These are phyloP conservation scores for Pichia nakasei DNA, from an alignment of 805 yeast species.

Conservation along the genomic window DNA sequence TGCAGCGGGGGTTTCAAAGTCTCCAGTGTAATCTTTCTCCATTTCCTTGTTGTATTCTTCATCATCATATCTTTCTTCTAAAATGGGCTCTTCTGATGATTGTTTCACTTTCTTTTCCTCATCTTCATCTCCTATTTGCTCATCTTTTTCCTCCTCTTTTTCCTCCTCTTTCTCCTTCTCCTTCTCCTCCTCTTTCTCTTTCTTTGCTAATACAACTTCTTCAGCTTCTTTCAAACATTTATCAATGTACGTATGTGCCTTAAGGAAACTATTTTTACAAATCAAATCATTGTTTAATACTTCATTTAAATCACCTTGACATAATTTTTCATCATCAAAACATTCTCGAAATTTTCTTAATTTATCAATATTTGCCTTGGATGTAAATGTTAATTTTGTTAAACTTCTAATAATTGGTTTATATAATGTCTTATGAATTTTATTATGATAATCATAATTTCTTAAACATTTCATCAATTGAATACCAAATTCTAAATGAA, in stretches of 20 bases:
- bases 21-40: not conserved
- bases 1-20: not conserved
- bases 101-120: too few species aligned
- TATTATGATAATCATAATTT: slow-evolving; percentile 36
- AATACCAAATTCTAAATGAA: slow-evolving; percentile 49
- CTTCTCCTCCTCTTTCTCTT: slow-evolving; percentile 5
- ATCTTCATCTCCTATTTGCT: not conserved
- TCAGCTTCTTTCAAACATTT: slow-evolving; percentile 17
- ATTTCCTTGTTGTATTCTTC: not conserved
- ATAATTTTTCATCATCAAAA: slow-evolving; percentile 16
- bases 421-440: slow-evolving; percentile 41
- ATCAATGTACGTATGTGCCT: slow-evolving; percentile 20
- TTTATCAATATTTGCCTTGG: slow-evolving; percentile 14
- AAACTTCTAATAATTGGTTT: slow-evolving; percentile 46
- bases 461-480: slow-evolving; percentile 45
- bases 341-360: slow-evolving; percentile 17
- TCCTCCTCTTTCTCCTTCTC: not conserved
- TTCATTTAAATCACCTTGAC: slow-evolving; percentile 20
- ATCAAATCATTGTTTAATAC: slow-evolving; percentile 18
- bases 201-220: slow-evolving; percentile 2
- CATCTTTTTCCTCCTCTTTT: not conserved
- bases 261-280: slow-evolving; percentile 17
- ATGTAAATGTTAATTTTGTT: slow-evolving; percentile 38
- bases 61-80: too few species aligned
- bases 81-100: too few species aligned